A percentile compares a stretch with the other conserved stretches of the same genome.
Conservation (phyloP, 2,329 filamentous ascomycete genomes). For the Aspergillus novoparasiticus region DNA sequence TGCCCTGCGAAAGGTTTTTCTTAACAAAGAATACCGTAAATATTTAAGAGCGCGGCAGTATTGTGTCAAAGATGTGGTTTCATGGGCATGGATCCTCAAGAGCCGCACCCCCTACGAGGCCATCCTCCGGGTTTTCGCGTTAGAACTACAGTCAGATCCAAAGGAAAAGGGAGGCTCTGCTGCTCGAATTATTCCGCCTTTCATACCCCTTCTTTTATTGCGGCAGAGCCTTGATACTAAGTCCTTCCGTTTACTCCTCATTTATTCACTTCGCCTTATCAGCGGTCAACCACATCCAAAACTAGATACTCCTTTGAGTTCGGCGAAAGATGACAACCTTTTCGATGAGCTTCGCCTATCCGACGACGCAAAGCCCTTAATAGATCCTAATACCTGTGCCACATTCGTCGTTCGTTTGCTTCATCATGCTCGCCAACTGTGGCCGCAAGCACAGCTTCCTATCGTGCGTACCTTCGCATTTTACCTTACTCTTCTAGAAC, state of each 20-base stretch:
- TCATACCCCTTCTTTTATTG: constrained; percentile 52
- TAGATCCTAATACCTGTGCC: constrained; percentile 37
- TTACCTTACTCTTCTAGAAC: constrained; percentile 30
- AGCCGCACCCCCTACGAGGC: constrained; percentile 38
- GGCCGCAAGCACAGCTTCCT: constrained; percentile 49
- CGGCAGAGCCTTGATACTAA: constrained; percentile 43
- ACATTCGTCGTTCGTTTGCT: constrained; percentile 51
- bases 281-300: constrained; percentile 27
- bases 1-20: constrained; percentile 38
- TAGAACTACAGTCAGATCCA: constrained; percentile 28
- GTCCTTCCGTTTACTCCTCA: constrained; percentile 47
- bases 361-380: constrained; percentile 14
- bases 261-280: constrained; percentile 40
- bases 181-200: constrained; percentile 42
- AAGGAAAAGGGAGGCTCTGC: constrained; percentile 5
- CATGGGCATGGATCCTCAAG: constrained; percentile 52
- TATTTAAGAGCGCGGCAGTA: constrained; percentile 38
- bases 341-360: constrained; percentile 3
- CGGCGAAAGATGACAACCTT: constrained; percentile 1
- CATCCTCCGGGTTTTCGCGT: constrained; percentile 37
- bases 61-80: constrained; percentile 42
- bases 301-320: background rate
- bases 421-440: constrained; percentile 53
- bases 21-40: constrained; percentile 22
- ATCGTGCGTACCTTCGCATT: constrained; percentile 45